Conservation (phyloP, 1,284 basidiomycete species). For the Phlebopus sp. region DNA sequence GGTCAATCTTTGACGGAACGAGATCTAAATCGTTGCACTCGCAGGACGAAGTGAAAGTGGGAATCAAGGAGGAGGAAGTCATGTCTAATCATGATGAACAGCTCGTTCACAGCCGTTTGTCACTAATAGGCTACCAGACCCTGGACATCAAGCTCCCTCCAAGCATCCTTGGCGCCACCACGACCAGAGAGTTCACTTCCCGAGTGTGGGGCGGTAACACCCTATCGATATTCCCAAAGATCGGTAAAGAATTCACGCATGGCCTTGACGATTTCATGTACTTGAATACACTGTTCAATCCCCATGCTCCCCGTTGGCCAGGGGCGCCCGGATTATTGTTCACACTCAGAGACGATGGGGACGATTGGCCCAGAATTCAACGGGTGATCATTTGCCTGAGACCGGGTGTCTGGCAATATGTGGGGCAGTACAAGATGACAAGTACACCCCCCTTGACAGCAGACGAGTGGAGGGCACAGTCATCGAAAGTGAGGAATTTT, state of each 20-base stretch:
- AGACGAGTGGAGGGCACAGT: conserved; percentile 22
- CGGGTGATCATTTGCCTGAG: conserved; percentile 21
- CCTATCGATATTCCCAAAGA: conserved; percentile 27
- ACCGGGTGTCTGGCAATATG: conserved; percentile 20
- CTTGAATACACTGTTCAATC: conserved; percentile 30
- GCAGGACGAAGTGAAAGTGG: conserved; percentile 11
- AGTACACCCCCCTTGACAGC: conserved; percentile 15
- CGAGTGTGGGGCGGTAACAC: conserved; percentile 31
- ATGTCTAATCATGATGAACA: conserved; percentile 5
- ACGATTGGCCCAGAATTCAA: conserved; percentile 10
- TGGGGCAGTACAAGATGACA: conserved; percentile 27
- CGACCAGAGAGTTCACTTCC: conserved; percentile 27
- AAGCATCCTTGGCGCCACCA: conserved; percentile 9
- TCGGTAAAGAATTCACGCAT: conserved; percentile 24
- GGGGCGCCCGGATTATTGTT: conserved; percentile 37
- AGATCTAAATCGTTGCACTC: neutral
- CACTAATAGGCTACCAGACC: conserved; percentile 3
- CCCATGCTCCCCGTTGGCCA: conserved; percentile 33
- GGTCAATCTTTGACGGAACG: neutral
- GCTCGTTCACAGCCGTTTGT: conserved; percentile 8
- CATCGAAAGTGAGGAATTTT: conserved; percentile 8
- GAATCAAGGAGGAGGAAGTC: conserved; percentile 10
- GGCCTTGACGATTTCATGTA: conserved; percentile 35
- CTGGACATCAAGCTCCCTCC: conserved; percentile 10
- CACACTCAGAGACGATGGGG: conserved; percentile 4